phyloP scores from a whole-genome alignment of 768 basidiomycete genomes.

The Xerocomus spinulosus region DNA sequence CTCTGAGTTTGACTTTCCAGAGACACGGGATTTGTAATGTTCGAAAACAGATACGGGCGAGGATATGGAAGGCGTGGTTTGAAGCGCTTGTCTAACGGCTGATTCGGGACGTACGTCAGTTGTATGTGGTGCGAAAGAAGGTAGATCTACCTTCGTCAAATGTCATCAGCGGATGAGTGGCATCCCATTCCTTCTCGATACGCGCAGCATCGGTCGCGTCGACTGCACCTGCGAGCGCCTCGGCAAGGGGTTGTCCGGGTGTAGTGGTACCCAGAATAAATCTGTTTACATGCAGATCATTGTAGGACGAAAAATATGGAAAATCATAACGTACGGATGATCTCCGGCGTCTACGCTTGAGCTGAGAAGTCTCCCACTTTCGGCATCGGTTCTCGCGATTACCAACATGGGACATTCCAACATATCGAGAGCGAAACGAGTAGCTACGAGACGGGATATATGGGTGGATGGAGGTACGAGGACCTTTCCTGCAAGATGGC shows the following conservation, averaged over 20 bases:
- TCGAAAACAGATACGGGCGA: slow-evolving; percentile 43
- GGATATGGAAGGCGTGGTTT: slow-evolving; percentile 18
- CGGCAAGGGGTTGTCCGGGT: slow-evolving; percentile 51
- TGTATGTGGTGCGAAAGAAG: slow-evolving; percentile 42
- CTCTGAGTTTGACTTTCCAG: slow-evolving; percentile 67
- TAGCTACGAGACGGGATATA: slow-evolving; percentile 75
- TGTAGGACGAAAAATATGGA: slow-evolving; percentile 4
- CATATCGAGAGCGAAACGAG: slow-evolving; percentile 89
- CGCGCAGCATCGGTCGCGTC: slow-evolving; percentile 65
- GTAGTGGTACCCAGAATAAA: slow-evolving; percentile 63
- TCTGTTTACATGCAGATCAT: slow-evolving; percentile 30
- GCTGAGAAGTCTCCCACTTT: slow-evolving; percentile 79
- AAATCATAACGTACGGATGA: slow-evolving; percentile 46
- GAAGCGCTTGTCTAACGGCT: slow-evolving; percentile 25
- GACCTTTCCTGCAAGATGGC: slow-evolving; percentile 88
- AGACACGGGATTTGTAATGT: slow-evolving; percentile 52
- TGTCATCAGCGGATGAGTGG: slow-evolving; percentile 63
- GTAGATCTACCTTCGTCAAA: slow-evolving; percentile 70
- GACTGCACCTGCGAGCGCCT: slow-evolving; percentile 62
- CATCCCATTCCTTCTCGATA: slow-evolving; percentile 75
- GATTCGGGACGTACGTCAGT: background rate
- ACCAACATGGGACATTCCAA: slow-evolving; percentile 83
- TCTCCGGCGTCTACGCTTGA: slow-evolving; percentile 80
- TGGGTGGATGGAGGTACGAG: slow-evolving; percentile 89
- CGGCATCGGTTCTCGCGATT: slow-evolving; percentile 90